Evolutionary conservation across 306 rosid genomes (phyloP), one percentile per base, ranked within the genome.

Genomic region (Vigna nakashimae): DNA sequence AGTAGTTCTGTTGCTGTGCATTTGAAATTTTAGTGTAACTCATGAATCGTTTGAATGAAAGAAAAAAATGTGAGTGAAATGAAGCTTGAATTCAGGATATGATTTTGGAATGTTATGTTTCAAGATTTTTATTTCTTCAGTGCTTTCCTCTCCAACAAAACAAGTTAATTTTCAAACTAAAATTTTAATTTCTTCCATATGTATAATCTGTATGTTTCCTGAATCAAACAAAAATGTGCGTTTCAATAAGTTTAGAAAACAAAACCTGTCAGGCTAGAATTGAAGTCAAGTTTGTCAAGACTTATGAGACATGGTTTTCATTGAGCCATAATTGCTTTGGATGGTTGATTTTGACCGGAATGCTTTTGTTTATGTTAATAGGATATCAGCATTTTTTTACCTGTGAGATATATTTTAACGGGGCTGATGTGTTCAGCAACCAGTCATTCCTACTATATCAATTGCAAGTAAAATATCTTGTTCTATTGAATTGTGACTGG

Each of bases 231-330:
- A 65, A 20, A 34, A 52, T 65, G 46, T 53, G 64, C 53, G 15
- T 11, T 49, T 81, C 34, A 22, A 49, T 26, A 58, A 24, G 59
- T 62, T 38, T 4, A 4, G 2, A 69, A 26, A 30, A 7, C 0
- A 43, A n/a, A 22, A 58, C 9, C 28, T 49, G 36, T 5, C 32
- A 2, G 5, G 18, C 48, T n/a, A n/a, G 20, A 73, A 17, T 43
- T 63, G 69, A 69, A 24, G 53, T 63, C 52, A 24, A 68, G 49
- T 11, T 14, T 72, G 26, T 45, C 2, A 42, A 26, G 9, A 51
- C 24, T 64, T 73, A 9, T 53, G 64, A 73, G 46, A 67, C 22
- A 65, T 50, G 13, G 2, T 70, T 45, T 66, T 52, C 59, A 71
- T 71, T 7, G 14, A 64, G 68, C 30, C 38, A 52, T 42, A 48